Evolutionary conservation across 1,284 basidiomycete species (phyloP), one percentile per base, ranked within the genome.

Genomic region (Rhizoctonia solani): DNA sequence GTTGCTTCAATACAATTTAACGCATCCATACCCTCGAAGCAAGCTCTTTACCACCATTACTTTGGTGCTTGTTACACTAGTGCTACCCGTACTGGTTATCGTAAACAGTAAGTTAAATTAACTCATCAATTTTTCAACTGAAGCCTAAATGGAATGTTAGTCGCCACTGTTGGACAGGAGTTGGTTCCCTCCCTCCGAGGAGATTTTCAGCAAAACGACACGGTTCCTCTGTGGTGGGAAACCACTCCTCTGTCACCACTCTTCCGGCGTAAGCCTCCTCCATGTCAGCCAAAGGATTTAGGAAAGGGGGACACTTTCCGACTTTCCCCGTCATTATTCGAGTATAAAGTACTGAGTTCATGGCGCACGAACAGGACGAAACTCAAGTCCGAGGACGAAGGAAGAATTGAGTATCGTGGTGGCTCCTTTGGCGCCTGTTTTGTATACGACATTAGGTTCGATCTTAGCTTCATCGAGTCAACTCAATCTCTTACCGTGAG

Each of bases 311-410:
- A 65, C 25, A 19, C 14, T 4, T 27, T 65, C 8, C 61, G 61
- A 2, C 14, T 65, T n/a, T 37, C 50, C 4, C 41, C 61, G 6
- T 53, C 49, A 13, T 27, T 65, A 11, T 65, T 65, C 39, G 50
- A 65, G 29, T 65, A 65, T 14, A 53, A 65, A 34, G 50, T 65
- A 5, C 49, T 65, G 4, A 54, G 61, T 27, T 49, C 61, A 53
- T 65, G 61, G 61, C 13, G 21, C 44, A 46, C 44, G 44, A 11
- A 9, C 44, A 46, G 19, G 13, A 19, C 5, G 6, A 39, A 63
- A 6, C 1, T 21, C n/a, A 23, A 34, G 8, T 30, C 59, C 27
- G 29, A 19, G 8, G 25, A 52, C 23, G 61, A 65, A 25, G 37
- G 32, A 14, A 49, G 61, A 6, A 27, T 65, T n/a, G 37, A 53